Evolutionary conservation across 2,329 filamentous ascomycete species (phyloP), one percentile per base, ranked within the genome.

Genomic region (Myriosclerotinia scirpicola): DNA sequence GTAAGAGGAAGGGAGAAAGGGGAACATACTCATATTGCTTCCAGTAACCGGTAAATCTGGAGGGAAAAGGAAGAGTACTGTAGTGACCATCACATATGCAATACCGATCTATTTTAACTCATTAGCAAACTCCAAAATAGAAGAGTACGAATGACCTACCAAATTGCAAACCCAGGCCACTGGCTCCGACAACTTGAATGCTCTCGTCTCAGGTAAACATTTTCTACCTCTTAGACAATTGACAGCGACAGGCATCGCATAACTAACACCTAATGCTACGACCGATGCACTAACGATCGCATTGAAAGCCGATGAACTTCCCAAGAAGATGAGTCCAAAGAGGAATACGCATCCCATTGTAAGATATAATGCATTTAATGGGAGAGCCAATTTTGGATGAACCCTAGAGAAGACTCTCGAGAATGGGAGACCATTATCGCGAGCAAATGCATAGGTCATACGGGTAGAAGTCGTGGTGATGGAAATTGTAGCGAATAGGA

Each of bases 251-350:
- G 90, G 90, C 40, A 93, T 90, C 17, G 84, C 90, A 71, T 93
- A 93, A 5, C 87, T 88, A 5, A 93, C 79, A 14, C 89, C 87
- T 0, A 93, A 81, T 1, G 90, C 85, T 8, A 92, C 89, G 0
- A 93, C 90, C 0, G 87, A 89, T 0, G 88, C 85, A 0, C 87
- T 86, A 5, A 90, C 83, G 71, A 91, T 90, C 20, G 89, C 89
- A 63, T 90, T 90, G 77, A 92, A 91, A 0, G 89, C 88, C 67
- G 84, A 86, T 67, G 78, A 81, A 0, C 88, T 90, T 0, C 64
- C 88, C 2, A 92, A 80, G 76, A 90, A 90, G 67, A 91, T 87
- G 65, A 84, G 82, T 0, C 89, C 89, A 67, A 91, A 90, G 22
- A 91, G 80, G 40, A 90, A 80, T 0, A 90, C 86, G 58, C 88